Base-by-base conservation (phyloP, 805 yeast species). In the Candida tallmaniae region DNA sequence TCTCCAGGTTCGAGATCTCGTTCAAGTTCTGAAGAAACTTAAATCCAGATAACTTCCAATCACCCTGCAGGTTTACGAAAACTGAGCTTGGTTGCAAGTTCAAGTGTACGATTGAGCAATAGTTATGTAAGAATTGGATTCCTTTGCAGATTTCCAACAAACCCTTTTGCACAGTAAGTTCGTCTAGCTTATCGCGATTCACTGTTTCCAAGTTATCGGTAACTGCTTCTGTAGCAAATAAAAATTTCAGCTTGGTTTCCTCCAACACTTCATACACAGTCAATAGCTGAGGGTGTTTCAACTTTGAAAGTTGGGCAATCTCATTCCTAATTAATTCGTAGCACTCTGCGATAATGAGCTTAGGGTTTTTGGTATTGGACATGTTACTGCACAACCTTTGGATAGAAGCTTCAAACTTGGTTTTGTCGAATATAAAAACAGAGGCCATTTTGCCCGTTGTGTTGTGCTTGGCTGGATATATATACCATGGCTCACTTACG, bases 11-110 rank as follows among this genome's bases (percentile, higher is more conserved):
- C 4, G 69, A 57, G 27, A 70, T 42, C 45, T 65, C 84, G 50
- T 65, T 74, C 54, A 62, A 73, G 50, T 62, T 74, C 42, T 64
- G 64, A n/a, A 67, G 36, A 35, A 66, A 66, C 31, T 51, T 52
- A 39, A 93, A 70, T 0, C 97, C 97, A 5, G 83, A 73, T 2
- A 93, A 54, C 55, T 90, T 93, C 97, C 98, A 93, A 59, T 93
- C 97, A 4, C 94, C 89, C 45, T 79, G 83, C 25, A 78, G 82
- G 45, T 83, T 89, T 13, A 90, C 73, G 37, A 83, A 74, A 1
- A 93, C 68, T 0, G 95, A 75, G 6, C 73, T 63, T 1, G 98
- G 98, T 43, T 79, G 79, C 22, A 93, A 45, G 44, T 87, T 84
- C 44, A 84, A 55, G 59, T 90, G 96, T 5, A 84, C 81, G 18